phyloP scores from a whole-genome alignment of 306 rosid genomes.

The Lablab purpureus region DNA sequence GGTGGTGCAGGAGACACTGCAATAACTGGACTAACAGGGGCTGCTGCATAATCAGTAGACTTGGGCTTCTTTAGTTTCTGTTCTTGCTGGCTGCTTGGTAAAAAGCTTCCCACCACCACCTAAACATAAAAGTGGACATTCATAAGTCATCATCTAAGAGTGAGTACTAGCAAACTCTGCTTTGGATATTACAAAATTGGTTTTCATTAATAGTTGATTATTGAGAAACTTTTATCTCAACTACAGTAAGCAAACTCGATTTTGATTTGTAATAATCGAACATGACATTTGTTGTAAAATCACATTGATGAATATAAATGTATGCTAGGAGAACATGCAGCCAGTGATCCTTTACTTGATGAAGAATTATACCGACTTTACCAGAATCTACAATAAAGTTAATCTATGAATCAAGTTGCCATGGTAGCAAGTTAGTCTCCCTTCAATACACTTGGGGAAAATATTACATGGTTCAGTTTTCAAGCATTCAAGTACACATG shows the following conservation, averaged over 20 bases:
- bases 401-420: not conserved
- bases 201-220: not conserved
- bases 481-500: not conserved
- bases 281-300: not conserved
- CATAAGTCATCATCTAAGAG: not conserved
- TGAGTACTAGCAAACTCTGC: not conserved
- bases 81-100: constrained; percentile 71
- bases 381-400: not conserved
- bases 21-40: constrained; percentile 42
- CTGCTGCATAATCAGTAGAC: constrained; percentile 42
- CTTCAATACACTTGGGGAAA: no score
- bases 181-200: not conserved
- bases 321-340: not conserved
- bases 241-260: not conserved
- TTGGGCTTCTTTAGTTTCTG: constrained; percentile 69
- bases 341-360: constrained; percentile 12
- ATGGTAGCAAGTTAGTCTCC: not conserved
- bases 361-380: constrained; percentile 23
- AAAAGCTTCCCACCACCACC: constrained; percentile 91
- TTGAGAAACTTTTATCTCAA: not conserved
- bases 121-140: constrained; percentile 39
- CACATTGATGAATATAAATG: not conserved
- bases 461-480: constrained; percentile 2
- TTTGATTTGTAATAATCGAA: not conserved
- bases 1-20: constrained; percentile 51